phyloP scores from a whole-genome alignment of 805 yeast species.

The Saturnispora diversa region DNA sequence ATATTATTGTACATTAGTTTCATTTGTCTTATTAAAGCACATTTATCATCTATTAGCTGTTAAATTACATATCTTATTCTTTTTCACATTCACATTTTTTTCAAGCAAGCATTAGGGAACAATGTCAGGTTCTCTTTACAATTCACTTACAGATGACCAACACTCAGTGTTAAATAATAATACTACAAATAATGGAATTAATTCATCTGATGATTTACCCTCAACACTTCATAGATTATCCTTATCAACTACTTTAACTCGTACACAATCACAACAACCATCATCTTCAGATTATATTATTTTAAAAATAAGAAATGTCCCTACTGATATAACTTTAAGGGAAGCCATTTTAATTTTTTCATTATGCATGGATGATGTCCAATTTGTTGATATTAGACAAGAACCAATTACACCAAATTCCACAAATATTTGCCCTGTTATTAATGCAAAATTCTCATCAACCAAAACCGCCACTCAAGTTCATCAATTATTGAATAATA shows the following conservation, averaged over 20 bases:
- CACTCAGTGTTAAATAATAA: too few relatives aligned
- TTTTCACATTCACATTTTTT: too few relatives aligned
- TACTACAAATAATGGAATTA: constrained; percentile 1
- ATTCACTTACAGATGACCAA: too few relatives aligned
- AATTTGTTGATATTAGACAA: constrained; percentile 31
- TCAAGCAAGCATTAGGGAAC: too few relatives aligned
- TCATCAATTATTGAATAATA: constrained; percentile 36
- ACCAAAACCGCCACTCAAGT: constrained; percentile 36
- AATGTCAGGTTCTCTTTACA: constrained; percentile 2
- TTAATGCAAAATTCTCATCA: constrained; percentile 40
- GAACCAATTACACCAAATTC: constrained; percentile 22
- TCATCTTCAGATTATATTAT: constrained; percentile 8
- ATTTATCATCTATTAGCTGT: too few relatives aligned
- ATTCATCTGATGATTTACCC: constrained; percentile 15
- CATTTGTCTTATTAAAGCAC: too few relatives aligned
- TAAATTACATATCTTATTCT: too few relatives aligned
- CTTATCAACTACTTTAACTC: constrained; percentile 2
- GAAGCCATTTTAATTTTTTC: constrained; percentile 65
- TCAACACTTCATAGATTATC: constrained; percentile 13
- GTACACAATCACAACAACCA: constrained; percentile 2
- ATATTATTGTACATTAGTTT: too few relatives aligned
- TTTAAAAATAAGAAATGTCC: constrained; percentile 47
- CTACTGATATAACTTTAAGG: constrained; percentile 53
- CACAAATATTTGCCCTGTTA: constrained; percentile 24
- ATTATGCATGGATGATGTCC: constrained; percentile 52